Evolutionary conservation across 2,329 filamentous ascomycete species (phyloP).

Genomic region (Raffaelea arxii): DNA sequence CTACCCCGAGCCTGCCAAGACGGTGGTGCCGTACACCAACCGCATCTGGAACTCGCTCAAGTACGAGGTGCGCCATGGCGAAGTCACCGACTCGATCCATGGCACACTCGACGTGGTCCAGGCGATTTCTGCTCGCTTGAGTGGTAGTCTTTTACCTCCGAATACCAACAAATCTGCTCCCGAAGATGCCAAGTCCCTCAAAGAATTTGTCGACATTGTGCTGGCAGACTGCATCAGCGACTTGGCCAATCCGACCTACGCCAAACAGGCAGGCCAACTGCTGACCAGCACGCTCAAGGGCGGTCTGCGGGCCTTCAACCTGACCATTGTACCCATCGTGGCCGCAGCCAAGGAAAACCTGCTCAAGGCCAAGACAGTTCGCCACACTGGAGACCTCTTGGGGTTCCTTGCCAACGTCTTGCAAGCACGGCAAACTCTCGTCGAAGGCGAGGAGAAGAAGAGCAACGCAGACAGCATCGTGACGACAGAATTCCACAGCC

Average conservation of each 20-base stretch:
- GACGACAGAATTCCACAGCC: conserved; percentile 26
- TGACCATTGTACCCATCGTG: conserved; percentile 35
- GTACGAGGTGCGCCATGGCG: conserved; percentile 53
- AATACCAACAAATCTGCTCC: no score
- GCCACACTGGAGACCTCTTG: conserved; percentile 42
- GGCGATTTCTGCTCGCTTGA: conserved; percentile 34
- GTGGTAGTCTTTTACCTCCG: no score
- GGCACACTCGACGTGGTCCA: conserved; percentile 45
- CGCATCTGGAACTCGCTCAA: conserved; percentile 52
- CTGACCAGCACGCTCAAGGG: conserved; percentile 41
- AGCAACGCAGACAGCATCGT: conserved; percentile 10
- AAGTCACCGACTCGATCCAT: conserved; percentile 47
- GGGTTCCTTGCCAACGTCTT: conserved; percentile 41
- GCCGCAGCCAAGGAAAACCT: conserved; percentile 39
- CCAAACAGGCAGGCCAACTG: conserved; percentile 40
- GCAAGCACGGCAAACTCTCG: conserved; percentile 32
- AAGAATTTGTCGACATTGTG: conserved; percentile 20
- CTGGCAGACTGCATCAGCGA: conserved; percentile 45
- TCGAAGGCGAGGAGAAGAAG: conserved; percentile 18
- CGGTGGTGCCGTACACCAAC: conserved; percentile 36
- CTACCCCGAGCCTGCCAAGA: conserved; percentile 36
- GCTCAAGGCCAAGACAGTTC: conserved; percentile 37
- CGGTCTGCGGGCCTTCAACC: conserved; percentile 35
- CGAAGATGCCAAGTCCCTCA: conserved; percentile 19
- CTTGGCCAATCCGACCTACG: conserved; percentile 41